These are phyloP conservation scores for Curvularia spicifera DNA, from an alignment of 2,329 filamentous ascomycete species.

Conservation along the genomic window DNA sequence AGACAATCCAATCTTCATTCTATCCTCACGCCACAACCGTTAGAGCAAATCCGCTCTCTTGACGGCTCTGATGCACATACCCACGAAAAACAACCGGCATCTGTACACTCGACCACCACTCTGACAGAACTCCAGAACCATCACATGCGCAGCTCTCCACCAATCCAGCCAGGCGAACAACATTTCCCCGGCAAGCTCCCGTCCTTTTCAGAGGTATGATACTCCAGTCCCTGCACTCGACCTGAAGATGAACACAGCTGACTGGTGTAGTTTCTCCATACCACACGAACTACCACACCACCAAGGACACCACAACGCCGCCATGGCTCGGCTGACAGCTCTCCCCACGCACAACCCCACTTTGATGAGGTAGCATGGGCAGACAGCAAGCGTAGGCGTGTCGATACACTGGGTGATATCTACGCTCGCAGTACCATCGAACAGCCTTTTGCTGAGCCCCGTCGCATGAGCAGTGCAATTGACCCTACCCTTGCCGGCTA, in stretches of 20 bases:
- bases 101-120: conserved; percentile 4
- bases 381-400: conserved; percentile 36
- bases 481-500: conserved; percentile 33
- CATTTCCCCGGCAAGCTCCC: conserved; percentile 34
- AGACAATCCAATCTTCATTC: not conserved
- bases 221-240: not conserved
- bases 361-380: conserved; percentile 42
- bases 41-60: not conserved
- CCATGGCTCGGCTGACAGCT: conserved; percentile 37
- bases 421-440: conserved; percentile 29
- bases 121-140: conserved; percentile 35
- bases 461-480: conserved; percentile 29
- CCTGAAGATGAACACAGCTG: conserved; percentile 7
- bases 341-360: conserved; percentile 33
- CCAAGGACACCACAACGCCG: conserved; percentile 42
- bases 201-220: conserved; percentile 41
- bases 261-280: conserved; percentile 34
- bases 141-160: conserved; percentile 42
- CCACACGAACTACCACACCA: conserved; percentile 41
- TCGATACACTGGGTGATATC: conserved; percentile 36
- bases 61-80: not conserved
- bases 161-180: conserved; percentile 43
- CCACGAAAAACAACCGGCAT: not conserved
- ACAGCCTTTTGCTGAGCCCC: conserved; percentile 21
- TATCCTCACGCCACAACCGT: not conserved